Evolutionary conservation across 805 yeast species (phyloP).

Genomic region (Ogataea kodamae): DNA sequence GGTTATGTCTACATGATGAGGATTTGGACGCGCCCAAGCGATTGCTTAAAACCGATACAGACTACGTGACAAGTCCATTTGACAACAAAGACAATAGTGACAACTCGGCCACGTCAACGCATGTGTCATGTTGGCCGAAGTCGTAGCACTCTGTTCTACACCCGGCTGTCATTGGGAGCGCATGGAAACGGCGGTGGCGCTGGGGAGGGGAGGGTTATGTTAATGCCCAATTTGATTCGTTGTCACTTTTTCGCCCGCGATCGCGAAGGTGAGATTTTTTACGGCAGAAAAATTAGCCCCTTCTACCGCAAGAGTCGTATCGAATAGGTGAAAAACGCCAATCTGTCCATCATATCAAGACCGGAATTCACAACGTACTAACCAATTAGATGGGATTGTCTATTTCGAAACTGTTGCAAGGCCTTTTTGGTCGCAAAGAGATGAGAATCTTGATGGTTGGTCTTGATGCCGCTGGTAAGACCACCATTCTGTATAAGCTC

Average conservation of each 20-base stretch:
- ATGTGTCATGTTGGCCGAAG: too few species aligned
- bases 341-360: constrained; percentile 2
- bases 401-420: constrained; percentile 88
- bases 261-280: constrained; percentile 9
- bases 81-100: too few species aligned
- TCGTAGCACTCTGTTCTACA: too few species aligned
- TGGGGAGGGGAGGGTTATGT: too few species aligned
- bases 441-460: constrained; percentile 99
- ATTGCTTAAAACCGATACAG: too few species aligned
- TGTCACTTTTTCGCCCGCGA: constrained; percentile 22
- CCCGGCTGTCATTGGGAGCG: background rate
- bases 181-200: too few species aligned
- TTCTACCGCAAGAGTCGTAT: background rate
- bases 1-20: too few species aligned
- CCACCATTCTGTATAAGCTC: constrained; percentile 91
- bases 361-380: constrained; percentile 4
- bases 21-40: too few species aligned
- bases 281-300: constrained; percentile 6
- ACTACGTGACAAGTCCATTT: constrained; percentile 1
- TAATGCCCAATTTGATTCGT: constrained; percentile 21
- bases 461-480: constrained; percentile 97
- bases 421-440: constrained; percentile 96
- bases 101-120: too few species aligned
- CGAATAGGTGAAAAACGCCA: too few species aligned
- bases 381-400: constrained; percentile 78